Evolutionary conservation across 1,284 basidiomycete genomes (phyloP).

Genomic region (Irpex lacteus): DNA sequence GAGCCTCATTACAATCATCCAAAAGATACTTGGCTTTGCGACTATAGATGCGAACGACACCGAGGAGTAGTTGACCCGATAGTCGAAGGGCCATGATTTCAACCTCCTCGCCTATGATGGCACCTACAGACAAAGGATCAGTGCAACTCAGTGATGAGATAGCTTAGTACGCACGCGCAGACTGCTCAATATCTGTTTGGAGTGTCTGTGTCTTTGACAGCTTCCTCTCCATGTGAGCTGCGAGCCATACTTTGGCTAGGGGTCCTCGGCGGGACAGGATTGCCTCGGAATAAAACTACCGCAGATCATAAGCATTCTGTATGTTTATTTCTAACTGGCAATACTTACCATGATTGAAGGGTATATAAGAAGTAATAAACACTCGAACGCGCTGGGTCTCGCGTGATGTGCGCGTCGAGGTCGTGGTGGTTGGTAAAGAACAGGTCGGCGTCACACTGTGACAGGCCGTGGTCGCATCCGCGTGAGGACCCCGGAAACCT

Average conservation of each 20-base stretch:
- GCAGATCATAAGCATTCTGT: background rate
- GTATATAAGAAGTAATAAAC: slow-evolving; percentile 23
- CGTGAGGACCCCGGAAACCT: background rate
- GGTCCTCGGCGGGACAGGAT: slow-evolving; percentile 93
- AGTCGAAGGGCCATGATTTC: slow-evolving; percentile 91
- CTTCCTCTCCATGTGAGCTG: slow-evolving; percentile 98
- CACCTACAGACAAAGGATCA: slow-evolving; percentile 45
- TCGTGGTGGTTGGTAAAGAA: slow-evolving; percentile 14
- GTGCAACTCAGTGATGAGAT: background rate
- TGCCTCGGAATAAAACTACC: slow-evolving; percentile 88
- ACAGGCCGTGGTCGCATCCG: slow-evolving; percentile 9
- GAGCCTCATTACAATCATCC: slow-evolving; percentile 96
- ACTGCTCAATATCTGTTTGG: slow-evolving; percentile 92
- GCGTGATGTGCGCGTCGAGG: slow-evolving; percentile 16
- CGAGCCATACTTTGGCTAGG: slow-evolving; percentile 96
- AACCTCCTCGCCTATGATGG: slow-evolving; percentile 87
- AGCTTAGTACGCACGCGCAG: slow-evolving; percentile 61
- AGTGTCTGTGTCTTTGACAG: slow-evolving; percentile 94
- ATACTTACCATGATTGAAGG: slow-evolving; percentile 29
- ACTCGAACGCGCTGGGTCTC: slow-evolving; percentile 8
- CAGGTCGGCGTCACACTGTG: slow-evolving; percentile 26
- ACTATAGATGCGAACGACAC: slow-evolving; percentile 96
- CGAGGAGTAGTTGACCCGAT: slow-evolving; percentile 92
- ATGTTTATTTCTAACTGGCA: background rate
- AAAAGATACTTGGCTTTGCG: slow-evolving; percentile 96